phyloP scores from a whole-genome alignment of 2,329 filamentous ascomycete genomes.

The Aspergillus carbonarius region DNA sequence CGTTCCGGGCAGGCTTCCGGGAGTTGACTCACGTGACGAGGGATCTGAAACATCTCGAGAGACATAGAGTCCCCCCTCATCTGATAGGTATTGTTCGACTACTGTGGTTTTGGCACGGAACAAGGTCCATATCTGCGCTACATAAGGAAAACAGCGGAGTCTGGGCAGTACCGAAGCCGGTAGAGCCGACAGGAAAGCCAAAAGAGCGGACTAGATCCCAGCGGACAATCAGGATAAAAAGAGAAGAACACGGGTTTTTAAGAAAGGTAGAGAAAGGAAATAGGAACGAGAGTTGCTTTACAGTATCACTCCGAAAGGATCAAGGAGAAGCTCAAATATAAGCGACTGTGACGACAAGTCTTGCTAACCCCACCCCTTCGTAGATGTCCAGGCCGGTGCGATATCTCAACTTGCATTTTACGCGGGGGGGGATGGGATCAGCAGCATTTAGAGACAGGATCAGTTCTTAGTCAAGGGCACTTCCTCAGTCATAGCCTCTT shows the following conservation, averaged over 20 bases:
- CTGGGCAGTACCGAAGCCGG: background rate
- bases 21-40: conserved; percentile 21
- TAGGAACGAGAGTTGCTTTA: background rate
- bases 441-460: background rate
- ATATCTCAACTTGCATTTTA: background rate
- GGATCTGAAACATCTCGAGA: conserved; percentile 4
- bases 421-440: background rate
- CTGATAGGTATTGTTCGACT: background rate
- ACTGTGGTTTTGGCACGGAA: background rate
- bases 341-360: background rate
- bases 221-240: background rate
- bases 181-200: background rate
- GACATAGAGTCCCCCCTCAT: background rate
- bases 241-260: background rate
- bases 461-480: conserved; percentile 34
- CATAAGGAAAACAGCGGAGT: background rate
- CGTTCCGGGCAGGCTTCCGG: conserved; percentile 17
- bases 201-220: background rate
- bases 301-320: background rate
- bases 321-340: background rate
- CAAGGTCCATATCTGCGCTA: background rate
- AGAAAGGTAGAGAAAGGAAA: background rate
- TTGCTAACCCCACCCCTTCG: background rate
- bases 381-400: background rate
- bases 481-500: conserved; percentile 25